A percentile compares a stretch with the other conserved stretches of the same genome.
phyloP scores from a whole-genome alignment of 805 yeast genomes.

The Metschnikowia gelsemii region DNA sequence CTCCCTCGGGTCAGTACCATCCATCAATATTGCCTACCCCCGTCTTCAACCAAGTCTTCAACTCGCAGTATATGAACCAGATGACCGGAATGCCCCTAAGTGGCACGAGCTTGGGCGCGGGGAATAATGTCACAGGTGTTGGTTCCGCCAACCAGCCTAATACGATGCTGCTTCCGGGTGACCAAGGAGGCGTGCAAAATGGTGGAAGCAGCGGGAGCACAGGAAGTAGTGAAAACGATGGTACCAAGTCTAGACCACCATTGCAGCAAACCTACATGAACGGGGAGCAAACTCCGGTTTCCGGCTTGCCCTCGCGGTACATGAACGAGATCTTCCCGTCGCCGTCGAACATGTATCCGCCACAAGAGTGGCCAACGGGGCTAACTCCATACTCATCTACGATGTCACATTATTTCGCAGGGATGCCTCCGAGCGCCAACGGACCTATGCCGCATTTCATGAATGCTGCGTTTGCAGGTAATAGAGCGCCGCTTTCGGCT shows the following conservation, averaged over 20 bases:
- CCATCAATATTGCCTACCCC: conserved; percentile 30
- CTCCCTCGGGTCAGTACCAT: conserved; percentile 24
- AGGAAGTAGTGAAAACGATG: conserved; percentile 9
- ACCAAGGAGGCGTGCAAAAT: conserved; percentile 1
- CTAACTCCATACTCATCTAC: conserved; percentile 38
- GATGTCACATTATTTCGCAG: conserved; percentile 38
- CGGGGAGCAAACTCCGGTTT: conserved; percentile 69
- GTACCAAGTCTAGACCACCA: conserved; percentile 19
- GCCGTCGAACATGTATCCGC: conserved; percentile 71
- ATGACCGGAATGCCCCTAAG: conserved; percentile 5
- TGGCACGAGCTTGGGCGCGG: conserved; percentile 1
- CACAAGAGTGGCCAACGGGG: conserved; percentile 47
- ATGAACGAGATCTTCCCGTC: conserved; percentile 75
- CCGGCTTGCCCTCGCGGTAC: conserved; percentile 68
- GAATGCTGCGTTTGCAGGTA: conserved; percentile 9
- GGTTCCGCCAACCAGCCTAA: background rate
- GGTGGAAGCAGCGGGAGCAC: too few species aligned
- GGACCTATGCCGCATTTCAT: conserved; percentile 22
- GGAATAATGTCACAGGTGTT: background rate
- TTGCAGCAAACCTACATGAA: conserved; percentile 20
- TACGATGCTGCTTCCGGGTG: conserved; percentile 5
- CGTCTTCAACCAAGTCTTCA: conserved; percentile 34
- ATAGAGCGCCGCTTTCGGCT: conserved; percentile 14
- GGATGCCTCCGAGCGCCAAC: conserved; percentile 30
- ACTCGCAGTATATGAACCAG: conserved; percentile 23